phyloP scores from a whole-genome alignment of 1,284 basidiomycete species.

The Pisolithus thermaeus region DNA sequence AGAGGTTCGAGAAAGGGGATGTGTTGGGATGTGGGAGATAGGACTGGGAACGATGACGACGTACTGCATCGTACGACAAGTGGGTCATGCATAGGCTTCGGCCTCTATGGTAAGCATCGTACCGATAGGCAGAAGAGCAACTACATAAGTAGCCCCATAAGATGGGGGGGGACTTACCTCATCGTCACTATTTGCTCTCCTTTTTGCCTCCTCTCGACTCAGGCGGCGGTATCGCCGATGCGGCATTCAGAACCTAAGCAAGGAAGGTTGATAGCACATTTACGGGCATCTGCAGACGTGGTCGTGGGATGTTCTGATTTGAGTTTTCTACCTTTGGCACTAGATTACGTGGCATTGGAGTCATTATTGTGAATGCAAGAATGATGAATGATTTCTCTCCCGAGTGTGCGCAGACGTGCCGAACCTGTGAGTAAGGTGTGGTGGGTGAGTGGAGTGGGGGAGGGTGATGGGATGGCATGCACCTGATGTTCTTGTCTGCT shows the following conservation, averaged over 20 bases:
- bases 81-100: conserved; percentile 67
- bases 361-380: conserved; percentile 85
- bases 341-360: conserved; percentile 25
- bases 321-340: conserved; percentile 28
- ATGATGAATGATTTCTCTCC: conserved; percentile 97
- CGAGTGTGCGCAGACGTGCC: conserved; percentile 96
- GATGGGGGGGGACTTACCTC: conserved; percentile 48
- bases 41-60: conserved; percentile 37
- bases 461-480: conserved; percentile 25
- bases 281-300: conserved; percentile 25
- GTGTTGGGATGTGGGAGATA: conserved; percentile 32
- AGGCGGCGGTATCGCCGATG: conserved; percentile 22
- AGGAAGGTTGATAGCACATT: conserved; percentile 24
- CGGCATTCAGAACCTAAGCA: conserved; percentile 20
- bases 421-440: conserved; percentile 57
- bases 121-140: conserved; percentile 3
- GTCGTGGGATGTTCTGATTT: conserved; percentile 31
- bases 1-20: conserved; percentile 68
- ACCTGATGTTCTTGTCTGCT: conserved; percentile 92
- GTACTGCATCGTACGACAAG: conserved; percentile 44
- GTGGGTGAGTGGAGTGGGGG: conserved; percentile 16
- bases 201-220: conserved; percentile 65
- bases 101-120: conserved; percentile 31
- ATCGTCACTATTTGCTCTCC: conserved; percentile 72
- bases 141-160: background rate